These are phyloP conservation scores for Lodderomyces beijingensis DNA, from an alignment of 1,139 yeast species.

Conservation along the genomic window DNA sequence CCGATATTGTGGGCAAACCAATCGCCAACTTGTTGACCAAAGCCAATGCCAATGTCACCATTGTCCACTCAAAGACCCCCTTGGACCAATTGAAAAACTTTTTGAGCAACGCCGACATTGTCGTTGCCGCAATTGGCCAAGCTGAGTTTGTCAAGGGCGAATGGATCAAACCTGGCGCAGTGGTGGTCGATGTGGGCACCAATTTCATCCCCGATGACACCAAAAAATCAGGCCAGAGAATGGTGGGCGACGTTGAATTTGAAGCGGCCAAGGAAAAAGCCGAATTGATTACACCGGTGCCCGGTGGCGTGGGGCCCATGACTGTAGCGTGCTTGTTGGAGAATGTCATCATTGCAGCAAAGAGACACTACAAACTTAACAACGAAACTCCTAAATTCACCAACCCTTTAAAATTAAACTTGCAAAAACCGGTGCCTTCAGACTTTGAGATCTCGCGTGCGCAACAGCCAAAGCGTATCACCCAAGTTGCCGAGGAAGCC, in stretches of 20 bases:
- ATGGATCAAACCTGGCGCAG: conserved; percentile 81
- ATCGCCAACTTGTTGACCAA: conserved; percentile 77
- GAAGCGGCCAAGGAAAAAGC: conserved; percentile 64
- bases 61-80: conserved; percentile 71
- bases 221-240: conserved; percentile 76
- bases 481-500: conserved; percentile 76
- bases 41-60: conserved; percentile 83
- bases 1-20: conserved; percentile 96
- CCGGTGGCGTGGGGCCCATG: conserved; percentile 99
- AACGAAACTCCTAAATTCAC: conserved; percentile 49
- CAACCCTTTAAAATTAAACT: conserved; percentile 60
- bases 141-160: conserved; percentile 81
- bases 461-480: conserved; percentile 82
- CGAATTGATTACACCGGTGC: conserved; percentile 86
- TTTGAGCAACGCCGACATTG: conserved; percentile 77
- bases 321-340: conserved; percentile 94
- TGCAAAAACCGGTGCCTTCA: conserved; percentile 82
- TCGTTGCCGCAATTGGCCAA: conserved; percentile 87
- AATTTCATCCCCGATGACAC: conserved; percentile 76
- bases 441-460: conserved; percentile 90
- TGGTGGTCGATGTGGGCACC: conserved; percentile 95
- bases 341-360: conserved; percentile 82
- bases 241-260: conserved; percentile 94
- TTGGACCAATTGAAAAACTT: conserved; percentile 51
- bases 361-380: conserved; percentile 42